A percentile compares a stretch with the other conserved stretches of the same genome.
These are phyloP conservation scores for Hebeloma cylindrosporum DNA, from an alignment of 768 basidiomycete genomes.

Conservation along the genomic window DNA sequence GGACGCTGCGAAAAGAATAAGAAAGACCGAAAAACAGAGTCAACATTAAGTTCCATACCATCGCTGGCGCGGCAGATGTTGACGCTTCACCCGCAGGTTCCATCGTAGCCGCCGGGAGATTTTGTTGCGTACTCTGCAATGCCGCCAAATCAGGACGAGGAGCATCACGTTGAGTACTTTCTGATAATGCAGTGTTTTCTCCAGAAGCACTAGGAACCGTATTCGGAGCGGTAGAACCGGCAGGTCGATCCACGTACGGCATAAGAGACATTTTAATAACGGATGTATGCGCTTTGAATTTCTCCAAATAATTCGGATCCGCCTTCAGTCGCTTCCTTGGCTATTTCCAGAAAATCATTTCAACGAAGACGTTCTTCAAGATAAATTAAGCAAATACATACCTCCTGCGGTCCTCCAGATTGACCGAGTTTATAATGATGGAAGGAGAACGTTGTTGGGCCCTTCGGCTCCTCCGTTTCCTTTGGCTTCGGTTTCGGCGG, in stretches of 20 bases:
- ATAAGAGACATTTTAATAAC: not conserved
- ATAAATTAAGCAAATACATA: too few relatives aligned
- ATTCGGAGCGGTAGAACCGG: not conserved
- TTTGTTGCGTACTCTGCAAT: not conserved
- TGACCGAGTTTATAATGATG: too few relatives aligned
- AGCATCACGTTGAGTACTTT: too few relatives aligned
- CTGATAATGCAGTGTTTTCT: not conserved
- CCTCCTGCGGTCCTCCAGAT: too few relatives aligned
- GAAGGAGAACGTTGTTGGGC: too few relatives aligned
- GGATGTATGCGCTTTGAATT: constrained; percentile 9
- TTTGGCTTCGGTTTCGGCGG: too few relatives aligned
- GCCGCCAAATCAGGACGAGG: too few relatives aligned
- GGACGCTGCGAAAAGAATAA: constrained; percentile 16
- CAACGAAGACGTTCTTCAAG: too few relatives aligned
- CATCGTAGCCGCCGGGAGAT: not conserved
- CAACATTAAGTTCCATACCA: not conserved
- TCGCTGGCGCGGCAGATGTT: not conserved
- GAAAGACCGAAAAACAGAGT: not conserved
- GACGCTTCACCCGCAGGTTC: not conserved
- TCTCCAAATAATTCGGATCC: constrained; percentile 21
- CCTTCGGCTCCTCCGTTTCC: too few relatives aligned
- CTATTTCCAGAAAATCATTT: not conserved
- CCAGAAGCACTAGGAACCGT: not conserved
- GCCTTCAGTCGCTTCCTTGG: constrained; percentile 21
- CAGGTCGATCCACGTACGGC: not conserved